These are phyloP conservation scores for Takashimella koratensis DNA, from an alignment of 1,284 basidiomycete genomes.

Conservation along the genomic window DNA sequence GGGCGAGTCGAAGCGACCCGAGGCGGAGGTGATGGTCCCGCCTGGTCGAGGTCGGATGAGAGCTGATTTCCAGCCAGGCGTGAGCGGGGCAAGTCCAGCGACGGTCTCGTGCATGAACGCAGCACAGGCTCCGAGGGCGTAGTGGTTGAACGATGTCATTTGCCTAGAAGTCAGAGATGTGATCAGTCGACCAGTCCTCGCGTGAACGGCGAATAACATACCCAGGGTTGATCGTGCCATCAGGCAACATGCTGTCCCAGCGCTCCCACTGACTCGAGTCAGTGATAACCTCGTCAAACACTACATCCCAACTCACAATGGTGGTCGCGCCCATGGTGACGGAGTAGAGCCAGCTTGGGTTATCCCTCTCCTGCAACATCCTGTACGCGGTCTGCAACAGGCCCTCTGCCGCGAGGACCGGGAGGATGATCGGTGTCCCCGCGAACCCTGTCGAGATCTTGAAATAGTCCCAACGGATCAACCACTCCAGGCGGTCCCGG, in stretches of 20 bases:
- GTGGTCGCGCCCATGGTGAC: constrained; percentile 45
- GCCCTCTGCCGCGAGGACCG: constrained; percentile 24
- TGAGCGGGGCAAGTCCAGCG: constrained; percentile 30
- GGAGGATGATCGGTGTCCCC: constrained; percentile 37
- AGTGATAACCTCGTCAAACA: neutral
- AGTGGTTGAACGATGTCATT: constrained; percentile 49
- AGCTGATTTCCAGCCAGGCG: constrained; percentile 30
- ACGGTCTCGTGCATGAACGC: constrained; percentile 34
- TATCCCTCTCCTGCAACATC: constrained; percentile 42
- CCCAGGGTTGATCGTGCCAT: constrained; percentile 33
- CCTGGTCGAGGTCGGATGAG: constrained; percentile 37
- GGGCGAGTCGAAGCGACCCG: constrained; percentile 14
- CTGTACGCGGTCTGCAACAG: constrained; percentile 34
- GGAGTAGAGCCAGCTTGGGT: constrained; percentile 38
- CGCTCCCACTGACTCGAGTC: constrained; percentile 30
- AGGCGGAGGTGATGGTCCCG: constrained; percentile 33
- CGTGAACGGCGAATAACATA: neutral
- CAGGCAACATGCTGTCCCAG: constrained; percentile 36
- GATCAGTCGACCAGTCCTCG: too few species aligned
- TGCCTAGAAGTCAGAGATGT: too few species aligned
- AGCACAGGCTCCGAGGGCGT: constrained; percentile 42
- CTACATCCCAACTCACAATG: constrained; percentile 19
- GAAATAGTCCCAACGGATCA: constrained; percentile 24
- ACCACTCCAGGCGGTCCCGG: constrained; percentile 21
- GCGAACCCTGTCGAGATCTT: constrained; percentile 40